Evolutionary conservation across 768 basidiomycete species (phyloP).

Genomic region (Sistotremastrum suecicum): DNA sequence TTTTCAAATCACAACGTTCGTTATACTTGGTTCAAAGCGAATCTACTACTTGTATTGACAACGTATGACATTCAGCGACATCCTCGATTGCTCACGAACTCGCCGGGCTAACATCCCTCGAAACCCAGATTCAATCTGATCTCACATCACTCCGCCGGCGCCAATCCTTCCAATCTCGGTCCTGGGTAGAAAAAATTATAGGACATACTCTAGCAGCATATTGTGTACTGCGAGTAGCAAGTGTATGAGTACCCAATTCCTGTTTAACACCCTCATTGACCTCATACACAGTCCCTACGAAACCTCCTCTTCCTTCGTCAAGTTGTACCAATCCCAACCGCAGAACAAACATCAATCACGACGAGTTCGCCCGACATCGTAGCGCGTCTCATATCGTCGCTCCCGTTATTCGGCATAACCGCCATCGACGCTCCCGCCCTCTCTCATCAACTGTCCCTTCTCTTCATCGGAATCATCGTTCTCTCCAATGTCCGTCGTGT

Average conservation of each 20-base stretch:
- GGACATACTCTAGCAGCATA: conserved; percentile 50
- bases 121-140: too few species aligned
- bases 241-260: conserved; percentile 26
- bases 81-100: too few species aligned
- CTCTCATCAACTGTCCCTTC: conserved; percentile 45
- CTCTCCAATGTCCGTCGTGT: conserved; percentile 58
- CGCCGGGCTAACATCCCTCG: too few species aligned
- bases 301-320: conserved; percentile 18
- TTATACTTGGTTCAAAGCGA: too few species aligned
- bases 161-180: too few species aligned
- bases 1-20: too few species aligned
- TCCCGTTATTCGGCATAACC: conserved; percentile 20
- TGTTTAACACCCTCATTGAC: not conserved
- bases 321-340: conserved; percentile 14
- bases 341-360: conserved; percentile 22
- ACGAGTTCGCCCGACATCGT: conserved; percentile 21
- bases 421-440: conserved; percentile 24
- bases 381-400: conserved; percentile 25
- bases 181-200: conserved; percentile 5
- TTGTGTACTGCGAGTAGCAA: conserved; percentile 47
- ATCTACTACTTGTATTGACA: too few species aligned
- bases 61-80: too few species aligned
- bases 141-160: too few species aligned
- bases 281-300: conserved; percentile 14
- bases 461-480: conserved; percentile 65